A percentile compares a stretch with the other conserved stretches of the same genome.
phyloP scores from a whole-genome alignment of 2,329 filamentous ascomycete species.

The Stagonosporopsis rhizophila region DNA sequence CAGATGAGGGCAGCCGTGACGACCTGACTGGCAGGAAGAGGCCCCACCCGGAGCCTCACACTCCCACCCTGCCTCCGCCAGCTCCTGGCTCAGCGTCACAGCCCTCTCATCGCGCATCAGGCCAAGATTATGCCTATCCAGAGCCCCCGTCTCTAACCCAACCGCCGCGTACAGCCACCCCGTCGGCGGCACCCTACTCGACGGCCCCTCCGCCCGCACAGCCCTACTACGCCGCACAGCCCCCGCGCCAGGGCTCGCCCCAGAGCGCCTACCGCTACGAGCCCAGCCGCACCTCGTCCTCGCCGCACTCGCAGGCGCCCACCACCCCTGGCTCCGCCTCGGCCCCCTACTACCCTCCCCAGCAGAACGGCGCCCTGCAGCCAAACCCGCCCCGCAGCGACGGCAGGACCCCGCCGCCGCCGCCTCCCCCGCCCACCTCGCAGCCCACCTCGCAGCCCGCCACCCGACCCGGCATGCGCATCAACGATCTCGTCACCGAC shows the following conservation, averaged over 20 bases:
- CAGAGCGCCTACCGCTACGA: conserved; percentile 54
- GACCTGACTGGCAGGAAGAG: conserved; percentile 55
- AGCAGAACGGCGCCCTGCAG: conserved; percentile 41
- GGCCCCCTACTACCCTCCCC: conserved; percentile 44
- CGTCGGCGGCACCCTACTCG: conserved; percentile 49
- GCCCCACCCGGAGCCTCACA: conserved; percentile 57
- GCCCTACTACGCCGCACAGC: conserved; percentile 51
- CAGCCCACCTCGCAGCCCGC: conserved; percentile 42
- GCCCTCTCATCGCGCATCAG: conserved; percentile 46
- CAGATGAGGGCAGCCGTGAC: conserved; percentile 50
- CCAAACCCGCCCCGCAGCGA: conserved; percentile 47
- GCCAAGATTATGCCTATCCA: conserved; percentile 51
- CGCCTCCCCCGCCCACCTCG: no score
- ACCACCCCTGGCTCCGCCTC: conserved; percentile 44
- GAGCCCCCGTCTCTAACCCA: conserved; percentile 54
- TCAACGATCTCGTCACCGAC: conserved; percentile 51
- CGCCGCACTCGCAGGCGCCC: conserved; percentile 51
- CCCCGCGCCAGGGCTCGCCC: conserved; percentile 51
- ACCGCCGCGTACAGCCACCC: conserved; percentile 55
- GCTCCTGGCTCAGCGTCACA: conserved; percentile 54
- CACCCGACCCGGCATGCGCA: conserved; percentile 51
- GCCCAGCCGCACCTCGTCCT: conserved; percentile 51
- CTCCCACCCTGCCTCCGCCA: conserved; percentile 58
- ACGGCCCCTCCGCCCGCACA: conserved; percentile 46
- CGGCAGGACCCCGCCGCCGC: conserved; percentile 51